Conservation (phyloP, 139 green algal species). For the Chlorella vulgaris region DNA sequence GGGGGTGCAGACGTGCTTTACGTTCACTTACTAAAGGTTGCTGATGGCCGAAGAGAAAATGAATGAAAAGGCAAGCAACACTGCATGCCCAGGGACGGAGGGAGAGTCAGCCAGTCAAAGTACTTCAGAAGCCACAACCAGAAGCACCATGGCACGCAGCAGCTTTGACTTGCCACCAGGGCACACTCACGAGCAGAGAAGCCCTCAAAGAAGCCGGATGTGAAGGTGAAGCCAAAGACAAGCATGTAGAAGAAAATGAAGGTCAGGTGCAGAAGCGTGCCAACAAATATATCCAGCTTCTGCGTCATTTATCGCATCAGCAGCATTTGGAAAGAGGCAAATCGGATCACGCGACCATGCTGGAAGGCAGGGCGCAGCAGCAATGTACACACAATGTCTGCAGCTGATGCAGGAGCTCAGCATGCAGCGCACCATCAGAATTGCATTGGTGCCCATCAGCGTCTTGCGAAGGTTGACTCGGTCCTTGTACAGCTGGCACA, state of each 20-base stretch:
- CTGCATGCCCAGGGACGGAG: neutral
- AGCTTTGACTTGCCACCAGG: neutral
- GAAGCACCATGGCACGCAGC: neutral
- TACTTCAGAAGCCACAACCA: no score
- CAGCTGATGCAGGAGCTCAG: neutral
- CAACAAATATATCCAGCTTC: slow-evolving; percentile 22
- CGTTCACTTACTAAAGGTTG: slow-evolving; percentile 23
- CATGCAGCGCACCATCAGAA: slow-evolving; percentile 11
- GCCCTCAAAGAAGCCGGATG: neutral
- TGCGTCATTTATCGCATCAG: neutral
- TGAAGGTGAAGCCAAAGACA: slow-evolving; percentile 14
- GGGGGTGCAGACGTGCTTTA: neutral
- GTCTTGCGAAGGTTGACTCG: slow-evolving; percentile 17
- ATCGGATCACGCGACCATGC: no score
- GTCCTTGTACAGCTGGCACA: slow-evolving; percentile 32
- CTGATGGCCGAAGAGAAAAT: slow-evolving; percentile 23
- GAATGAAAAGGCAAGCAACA: slow-evolving; percentile 28
- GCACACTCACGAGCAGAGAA: slow-evolving; percentile 14
- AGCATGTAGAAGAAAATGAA: slow-evolving; percentile 28
- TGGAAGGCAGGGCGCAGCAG: neutral
- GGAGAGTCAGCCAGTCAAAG: no score
- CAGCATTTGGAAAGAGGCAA: no score
- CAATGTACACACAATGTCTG: no score
- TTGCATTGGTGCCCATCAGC: slow-evolving; percentile 19
- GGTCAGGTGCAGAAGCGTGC: slow-evolving; percentile 2